phyloP scores from a whole-genome alignment of 768 basidiomycete genomes.

The Hericium alpestre region DNA sequence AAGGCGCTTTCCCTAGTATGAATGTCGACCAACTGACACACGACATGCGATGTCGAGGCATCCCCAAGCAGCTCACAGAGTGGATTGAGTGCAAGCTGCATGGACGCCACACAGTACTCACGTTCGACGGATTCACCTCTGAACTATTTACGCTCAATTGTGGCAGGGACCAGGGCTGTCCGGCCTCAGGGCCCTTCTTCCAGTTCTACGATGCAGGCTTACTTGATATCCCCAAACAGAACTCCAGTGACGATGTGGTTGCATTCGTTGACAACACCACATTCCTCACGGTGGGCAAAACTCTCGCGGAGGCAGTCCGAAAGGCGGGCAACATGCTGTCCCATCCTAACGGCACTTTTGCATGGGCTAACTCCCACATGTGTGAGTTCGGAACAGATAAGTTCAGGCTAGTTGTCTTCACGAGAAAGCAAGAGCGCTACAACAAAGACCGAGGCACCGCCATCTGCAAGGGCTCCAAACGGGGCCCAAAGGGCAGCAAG shows the following conservation, averaged over 20 bases:
- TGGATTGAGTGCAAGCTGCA: slow-evolving; percentile 5
- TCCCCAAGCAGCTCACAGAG: slow-evolving; percentile 18
- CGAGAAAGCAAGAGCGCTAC: not conserved
- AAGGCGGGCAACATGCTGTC: slow-evolving; percentile 5
- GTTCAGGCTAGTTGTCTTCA: not conserved
- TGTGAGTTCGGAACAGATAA: slow-evolving; percentile 9
- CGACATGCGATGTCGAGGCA: slow-evolving; percentile 20
- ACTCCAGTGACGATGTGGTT: not conserved
- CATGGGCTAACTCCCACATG: slow-evolving; percentile 22
- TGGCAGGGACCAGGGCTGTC: slow-evolving; percentile 16
- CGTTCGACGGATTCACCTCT: slow-evolving; percentile 12
- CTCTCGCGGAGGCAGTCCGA: slow-evolving; percentile 10
- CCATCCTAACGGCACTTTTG: slow-evolving; percentile 10
- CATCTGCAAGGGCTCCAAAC: not conserved
- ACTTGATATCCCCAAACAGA: slow-evolving; percentile 5
- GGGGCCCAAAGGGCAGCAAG: not conserved
- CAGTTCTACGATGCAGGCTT: slow-evolving; percentile 15
- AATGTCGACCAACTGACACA: slow-evolving; percentile 22
- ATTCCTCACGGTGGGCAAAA: slow-evolving; percentile 1
- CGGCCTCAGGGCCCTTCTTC: slow-evolving; percentile 13
- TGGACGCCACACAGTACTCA: slow-evolving; percentile 4
- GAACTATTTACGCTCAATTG: not conserved
- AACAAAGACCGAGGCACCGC: not conserved
- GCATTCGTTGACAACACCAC: not conserved
- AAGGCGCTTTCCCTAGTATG: slow-evolving; percentile 33